Conservation (phyloP, 163 green algal genomes). For the Chlorella variabilis region DNA sequence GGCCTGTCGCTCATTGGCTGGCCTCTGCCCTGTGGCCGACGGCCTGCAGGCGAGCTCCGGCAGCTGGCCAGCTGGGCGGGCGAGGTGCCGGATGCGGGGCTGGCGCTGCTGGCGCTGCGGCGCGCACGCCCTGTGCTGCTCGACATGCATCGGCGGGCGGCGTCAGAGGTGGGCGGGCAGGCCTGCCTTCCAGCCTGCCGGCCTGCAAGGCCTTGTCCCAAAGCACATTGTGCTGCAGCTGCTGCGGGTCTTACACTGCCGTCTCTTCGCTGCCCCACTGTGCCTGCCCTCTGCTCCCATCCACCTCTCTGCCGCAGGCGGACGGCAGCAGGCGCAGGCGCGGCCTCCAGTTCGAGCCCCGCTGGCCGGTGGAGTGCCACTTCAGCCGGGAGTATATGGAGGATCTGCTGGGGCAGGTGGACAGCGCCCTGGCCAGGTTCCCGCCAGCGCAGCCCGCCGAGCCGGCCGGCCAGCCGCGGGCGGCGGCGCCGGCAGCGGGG, state of each 20-base stretch:
- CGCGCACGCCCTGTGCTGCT: conserved; percentile 20
- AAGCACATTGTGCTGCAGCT: too few relatives aligned
- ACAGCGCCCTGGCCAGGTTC: neutral
- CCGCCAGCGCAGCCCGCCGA: neutral
- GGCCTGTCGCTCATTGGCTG: neutral
- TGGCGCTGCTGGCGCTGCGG: conserved; percentile 4
- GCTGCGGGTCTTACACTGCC: too few relatives aligned
- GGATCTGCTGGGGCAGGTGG: conserved; percentile 4
- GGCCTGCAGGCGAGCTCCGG: neutral
- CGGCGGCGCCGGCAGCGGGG: neutral
- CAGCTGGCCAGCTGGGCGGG: neutral
- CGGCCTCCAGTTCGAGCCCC: neutral
- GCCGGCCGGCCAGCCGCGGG: neutral
- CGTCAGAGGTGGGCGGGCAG: neutral
- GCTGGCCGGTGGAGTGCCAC: conserved; percentile 2
- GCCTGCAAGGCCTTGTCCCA: too few relatives aligned
- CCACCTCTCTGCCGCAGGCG: too few relatives aligned
- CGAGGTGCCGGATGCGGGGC: neutral
- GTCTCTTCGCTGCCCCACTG: too few relatives aligned
- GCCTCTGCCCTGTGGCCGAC: neutral
- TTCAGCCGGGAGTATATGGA: conserved; percentile 30
- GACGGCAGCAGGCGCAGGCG: neutral
- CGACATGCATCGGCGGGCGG: conserved; percentile 29
- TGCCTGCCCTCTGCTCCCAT: too few relatives aligned
- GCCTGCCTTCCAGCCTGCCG: neutral